These are phyloP conservation scores for Colletotrichum sidae DNA, from an alignment of 2,329 filamentous ascomycete genomes.

Conservation along the genomic window DNA sequence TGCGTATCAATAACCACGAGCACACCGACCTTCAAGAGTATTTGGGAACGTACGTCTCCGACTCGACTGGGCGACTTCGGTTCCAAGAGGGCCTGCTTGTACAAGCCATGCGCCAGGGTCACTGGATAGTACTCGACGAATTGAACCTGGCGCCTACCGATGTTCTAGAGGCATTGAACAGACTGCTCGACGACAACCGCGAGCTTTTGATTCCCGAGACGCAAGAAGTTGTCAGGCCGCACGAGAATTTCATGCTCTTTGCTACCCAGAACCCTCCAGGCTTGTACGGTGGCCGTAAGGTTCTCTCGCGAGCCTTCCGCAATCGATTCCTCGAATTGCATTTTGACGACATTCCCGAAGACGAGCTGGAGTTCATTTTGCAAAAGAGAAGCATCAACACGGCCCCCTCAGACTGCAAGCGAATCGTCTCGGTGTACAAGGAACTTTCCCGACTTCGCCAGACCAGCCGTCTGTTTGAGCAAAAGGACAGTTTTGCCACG, in stretches of 20 bases:
- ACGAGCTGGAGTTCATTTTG: conserved; percentile 91
- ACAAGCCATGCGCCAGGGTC: conserved; percentile 89
- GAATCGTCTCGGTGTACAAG: conserved; percentile 94
- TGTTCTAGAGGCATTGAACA: conserved; percentile 94
- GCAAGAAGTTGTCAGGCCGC: conserved; percentile 90
- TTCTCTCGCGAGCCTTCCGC: conserved; percentile 91
- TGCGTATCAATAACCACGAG: conserved; percentile 99
- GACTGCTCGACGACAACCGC: conserved; percentile 94
- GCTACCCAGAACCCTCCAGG: conserved; percentile 98
- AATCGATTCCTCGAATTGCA: conserved; percentile 98
- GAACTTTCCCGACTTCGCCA: conserved; percentile 91
- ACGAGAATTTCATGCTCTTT: conserved; percentile 97
- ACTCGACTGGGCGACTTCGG: conserved; percentile 81
- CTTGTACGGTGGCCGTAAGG: conserved; percentile 93
- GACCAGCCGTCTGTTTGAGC: conserved; percentile 91
- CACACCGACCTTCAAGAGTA: conserved; percentile 99
- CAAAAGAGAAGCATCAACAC: conserved; percentile 88
- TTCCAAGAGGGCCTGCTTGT: conserved; percentile 97
- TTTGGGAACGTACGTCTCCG: conserved; percentile 92
- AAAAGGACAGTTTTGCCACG: conserved; percentile 97
- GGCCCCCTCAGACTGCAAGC: conserved; percentile 88
- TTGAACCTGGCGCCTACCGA: conserved; percentile 97
- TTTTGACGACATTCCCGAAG: conserved; percentile 97
- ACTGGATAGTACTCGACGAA: conserved; percentile 99
- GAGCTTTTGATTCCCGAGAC: conserved; percentile 97